Evolutionary conservation across 2,329 filamentous ascomycete genomes (phyloP), one percentile per base, ranked within the genome.

Genomic region (Microsporum ferrugineum): DNA sequence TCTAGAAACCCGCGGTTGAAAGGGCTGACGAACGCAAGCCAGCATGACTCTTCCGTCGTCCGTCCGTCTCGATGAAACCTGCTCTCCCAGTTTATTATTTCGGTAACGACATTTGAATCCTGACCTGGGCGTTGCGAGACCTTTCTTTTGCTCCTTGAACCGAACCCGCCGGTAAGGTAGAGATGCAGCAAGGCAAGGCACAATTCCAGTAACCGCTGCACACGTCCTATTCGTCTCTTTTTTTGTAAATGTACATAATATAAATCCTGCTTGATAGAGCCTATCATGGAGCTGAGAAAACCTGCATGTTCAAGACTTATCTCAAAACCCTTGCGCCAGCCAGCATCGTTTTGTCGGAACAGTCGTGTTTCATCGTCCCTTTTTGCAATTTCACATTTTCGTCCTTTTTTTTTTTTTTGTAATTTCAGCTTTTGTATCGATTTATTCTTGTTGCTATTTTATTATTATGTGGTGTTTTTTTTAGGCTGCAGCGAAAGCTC

Each of bases 291-390:
- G 49, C 17, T 33, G 17, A 29, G 17, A 23, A 23, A 23, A 29
- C 12, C 49, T 53, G 49, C 49, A 33, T 53, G 29, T 29, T 33
- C 49, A 33, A 10, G 49, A 53, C 5, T 43, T n/a, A 43, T 43
- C 14, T 34, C 8, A 53, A 53, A 5, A 31, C 49, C 17, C 49
- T 12, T 53, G 49, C 49, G 27, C 29, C 27, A 12, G n/a, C 39
- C 39, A 43, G 49, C 27, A 29, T 53, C 49, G 17, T 23, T 53
- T 14, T 53, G 49, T 53, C 27, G 49, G 49, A 53, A 53, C 38
- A 60, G 58, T 14, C 53, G 53, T 49, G 17, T 53, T 27, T 41
- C 39, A 60, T 60, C 58, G 39, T 53, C 45, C 36, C 57, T 60
- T 55, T 53, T 60, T 43, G 51, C 36, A 41, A 55, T 60, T 47